phyloP scores from a whole-genome alignment of 306 rosid species.

The Prunus kanzakura region DNA sequence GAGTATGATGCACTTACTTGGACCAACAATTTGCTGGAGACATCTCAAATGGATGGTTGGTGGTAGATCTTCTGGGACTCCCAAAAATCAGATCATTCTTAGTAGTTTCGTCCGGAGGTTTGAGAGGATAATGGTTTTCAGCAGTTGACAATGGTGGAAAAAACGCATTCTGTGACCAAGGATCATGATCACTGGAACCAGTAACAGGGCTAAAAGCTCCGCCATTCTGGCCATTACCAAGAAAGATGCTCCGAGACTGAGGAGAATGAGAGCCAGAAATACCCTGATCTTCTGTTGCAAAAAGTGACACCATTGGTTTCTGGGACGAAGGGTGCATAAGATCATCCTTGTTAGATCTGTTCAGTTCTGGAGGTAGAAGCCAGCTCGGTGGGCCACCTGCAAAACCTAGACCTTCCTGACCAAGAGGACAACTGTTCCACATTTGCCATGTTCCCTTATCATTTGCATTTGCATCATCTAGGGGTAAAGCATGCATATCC shows the following conservation, averaged over 20 bases:
- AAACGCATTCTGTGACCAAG: constrained; percentile 65
- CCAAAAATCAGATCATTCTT: constrained; percentile 66
- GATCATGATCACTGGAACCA: constrained; percentile 64
- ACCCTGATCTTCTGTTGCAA: constrained; percentile 67
- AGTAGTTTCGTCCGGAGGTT: constrained; percentile 54
- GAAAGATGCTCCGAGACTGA: constrained; percentile 58
- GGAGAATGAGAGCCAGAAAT: constrained; percentile 61
- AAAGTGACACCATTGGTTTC: constrained; percentile 70
- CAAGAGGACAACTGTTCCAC: constrained; percentile 90
- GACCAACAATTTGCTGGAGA: constrained; percentile 70
- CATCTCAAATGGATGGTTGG: constrained; percentile 56
- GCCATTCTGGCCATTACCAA: constrained; percentile 70
- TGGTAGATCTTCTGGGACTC: constrained; percentile 56
- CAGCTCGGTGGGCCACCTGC: constrained; percentile 81
- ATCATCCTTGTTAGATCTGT: constrained; percentile 64
- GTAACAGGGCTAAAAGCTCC: constrained; percentile 60
- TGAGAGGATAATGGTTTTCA: constrained; percentile 36
- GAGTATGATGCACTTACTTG: constrained; percentile 60
- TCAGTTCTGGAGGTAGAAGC: constrained; percentile 65
- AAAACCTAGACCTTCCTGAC: constrained; percentile 90
- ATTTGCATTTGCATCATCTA: constrained; percentile 48
- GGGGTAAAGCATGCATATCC: constrained; percentile 46
- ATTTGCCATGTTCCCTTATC: constrained; percentile 94
- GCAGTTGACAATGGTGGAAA: constrained; percentile 74
- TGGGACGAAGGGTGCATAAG: constrained; percentile 67